Conservation (phyloP, 148 eudicot species). For the Limonium bicolor region DNA sequence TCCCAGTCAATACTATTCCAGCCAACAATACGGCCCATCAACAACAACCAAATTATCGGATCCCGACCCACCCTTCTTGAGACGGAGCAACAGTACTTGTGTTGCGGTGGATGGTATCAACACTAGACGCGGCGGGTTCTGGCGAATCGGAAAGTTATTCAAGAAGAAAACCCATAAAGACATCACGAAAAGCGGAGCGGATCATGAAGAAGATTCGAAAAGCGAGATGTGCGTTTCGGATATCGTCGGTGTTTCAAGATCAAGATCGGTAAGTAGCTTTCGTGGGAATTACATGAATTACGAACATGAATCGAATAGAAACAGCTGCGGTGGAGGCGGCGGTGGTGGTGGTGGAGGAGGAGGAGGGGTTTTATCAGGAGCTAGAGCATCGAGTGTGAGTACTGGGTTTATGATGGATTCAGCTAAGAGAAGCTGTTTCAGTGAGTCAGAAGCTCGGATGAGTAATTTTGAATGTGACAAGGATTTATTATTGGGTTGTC, state of each 20-base stretch:
- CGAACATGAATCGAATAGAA: too few relatives aligned
- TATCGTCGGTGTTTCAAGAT: conserved; percentile 39
- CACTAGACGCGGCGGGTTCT: conserved; percentile 31
- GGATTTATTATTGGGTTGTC: conserved; percentile 1
- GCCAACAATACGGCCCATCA: conserved; percentile 2
- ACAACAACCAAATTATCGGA: conserved; percentile 1
- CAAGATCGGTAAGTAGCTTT: conserved; percentile 70
- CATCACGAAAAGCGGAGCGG: too few relatives aligned
- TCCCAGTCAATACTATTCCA: too few relatives aligned
- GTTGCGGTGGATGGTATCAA: conserved; percentile 12
- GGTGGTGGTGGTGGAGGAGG: conserved; percentile 10
- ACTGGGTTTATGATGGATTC: conserved; percentile 33
- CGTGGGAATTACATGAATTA: conserved; percentile 28
- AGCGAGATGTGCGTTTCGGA: conserved; percentile 23
- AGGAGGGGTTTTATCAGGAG: conserved; percentile 35
- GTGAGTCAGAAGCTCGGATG: conserved; percentile 55
- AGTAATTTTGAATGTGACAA: conserved; percentile 30
- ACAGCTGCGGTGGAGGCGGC: not conserved
- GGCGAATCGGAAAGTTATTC: conserved; percentile 55
- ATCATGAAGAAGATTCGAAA: conserved; percentile 12
- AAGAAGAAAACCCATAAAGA: conserved; percentile 40
- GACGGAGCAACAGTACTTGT: conserved; percentile 48
- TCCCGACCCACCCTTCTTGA: conserved; percentile 16
- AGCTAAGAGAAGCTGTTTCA: conserved; percentile 34
- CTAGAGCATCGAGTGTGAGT: conserved; percentile 59